Evolutionary conservation across 23 red algal species (phyloP).

Genomic region (Gracilaria domingensis): DNA sequence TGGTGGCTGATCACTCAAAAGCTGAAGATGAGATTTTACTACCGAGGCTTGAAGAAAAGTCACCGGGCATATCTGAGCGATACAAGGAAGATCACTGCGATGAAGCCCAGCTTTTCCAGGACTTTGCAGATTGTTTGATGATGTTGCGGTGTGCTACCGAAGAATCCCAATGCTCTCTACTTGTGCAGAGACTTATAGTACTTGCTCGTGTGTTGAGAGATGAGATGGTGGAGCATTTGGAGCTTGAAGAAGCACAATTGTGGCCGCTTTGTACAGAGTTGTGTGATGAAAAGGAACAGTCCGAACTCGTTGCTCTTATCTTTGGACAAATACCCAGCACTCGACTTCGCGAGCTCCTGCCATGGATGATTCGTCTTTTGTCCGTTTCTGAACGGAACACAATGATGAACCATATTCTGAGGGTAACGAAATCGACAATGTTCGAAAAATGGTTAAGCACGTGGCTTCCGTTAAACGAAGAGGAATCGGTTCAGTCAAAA

Average conservation of each 20-base stretch:
- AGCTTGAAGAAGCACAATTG: constrained; percentile 86
- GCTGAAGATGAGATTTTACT: constrained; percentile 95
- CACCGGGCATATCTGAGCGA: constrained; percentile 78
- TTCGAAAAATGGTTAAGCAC: constrained; percentile 96
- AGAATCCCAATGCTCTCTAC: constrained; percentile 55
- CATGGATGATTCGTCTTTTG: constrained; percentile 94
- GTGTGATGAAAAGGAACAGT: constrained; percentile 86
- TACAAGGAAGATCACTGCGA: constrained; percentile 93
- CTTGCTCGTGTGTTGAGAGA: constrained; percentile 81
- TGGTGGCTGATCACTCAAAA: constrained; percentile 94
- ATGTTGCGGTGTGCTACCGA: constrained; percentile 80
- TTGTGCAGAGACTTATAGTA: constrained; percentile 67
- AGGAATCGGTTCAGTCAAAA: background rate
- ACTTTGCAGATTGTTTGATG: constrained; percentile 57
- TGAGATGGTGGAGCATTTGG: constrained; percentile 89
- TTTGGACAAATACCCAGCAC: constrained; percentile 92
- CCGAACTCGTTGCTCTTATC: constrained; percentile 88
- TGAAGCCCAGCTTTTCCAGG: constrained; percentile 81
- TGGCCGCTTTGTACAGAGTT: constrained; percentile 85
- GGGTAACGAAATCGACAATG: constrained; percentile 96
- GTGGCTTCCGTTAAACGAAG: constrained; percentile 81
- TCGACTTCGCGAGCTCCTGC: constrained; percentile 92
- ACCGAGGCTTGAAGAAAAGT: constrained; percentile 82
- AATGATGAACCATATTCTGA: constrained; percentile 98
- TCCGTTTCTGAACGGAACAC: constrained; percentile 84